Evolutionary conservation across 768 basidiomycete species (phyloP).

Genomic region (Cystobasidium tubakii): DNA sequence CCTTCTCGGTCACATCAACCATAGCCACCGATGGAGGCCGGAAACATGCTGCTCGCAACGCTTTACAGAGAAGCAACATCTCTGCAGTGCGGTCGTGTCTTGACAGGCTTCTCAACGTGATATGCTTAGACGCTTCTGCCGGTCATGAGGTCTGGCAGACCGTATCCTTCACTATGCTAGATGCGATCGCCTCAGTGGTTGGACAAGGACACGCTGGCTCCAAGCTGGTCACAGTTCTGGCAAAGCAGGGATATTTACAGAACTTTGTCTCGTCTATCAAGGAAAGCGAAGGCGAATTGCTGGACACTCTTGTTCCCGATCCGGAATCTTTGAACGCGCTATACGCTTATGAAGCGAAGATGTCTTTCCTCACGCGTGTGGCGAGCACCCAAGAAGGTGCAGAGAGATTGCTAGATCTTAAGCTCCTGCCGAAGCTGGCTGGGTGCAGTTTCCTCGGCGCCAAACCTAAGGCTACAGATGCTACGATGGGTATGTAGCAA

Average conservation of each 20-base stretch:
- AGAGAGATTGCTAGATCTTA: slow-evolving; percentile 72
- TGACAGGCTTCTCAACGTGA: slow-evolving; percentile 65
- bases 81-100: slow-evolving; percentile 62
- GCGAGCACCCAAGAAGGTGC: slow-evolving; percentile 76
- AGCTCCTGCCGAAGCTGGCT: slow-evolving; percentile 65
- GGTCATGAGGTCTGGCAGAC: slow-evolving; percentile 97
- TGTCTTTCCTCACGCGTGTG: slow-evolving; percentile 79
- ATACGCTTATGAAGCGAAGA: slow-evolving; percentile 91
- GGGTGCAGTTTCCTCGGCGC: slow-evolving; percentile 83
- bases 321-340: slow-evolving; percentile 84
- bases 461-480: slow-evolving; percentile 72
- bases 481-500: slow-evolving; percentile 62
- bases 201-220: slow-evolving; percentile 51
- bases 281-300: slow-evolving; percentile 68
- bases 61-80: slow-evolving; percentile 62
- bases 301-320: slow-evolving; percentile 75
- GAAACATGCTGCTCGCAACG: slow-evolving; percentile 43
- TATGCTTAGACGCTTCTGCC: slow-evolving; percentile 87
- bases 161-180: slow-evolving; percentile 82
- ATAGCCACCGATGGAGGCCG: slow-evolving; percentile 50
- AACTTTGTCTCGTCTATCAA: slow-evolving; percentile 79
- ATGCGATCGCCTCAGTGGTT: slow-evolving; percentile 69
- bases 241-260: slow-evolving; percentile 67
- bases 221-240: slow-evolving; percentile 63
- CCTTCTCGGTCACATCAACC: slow-evolving; percentile 43